Percentiles rank a stretch among this genome's conserved stretches.
Evolutionary conservation across 169 alveolate species (phyloP).

Genomic region (Cryptosporidium sp.): DNA sequence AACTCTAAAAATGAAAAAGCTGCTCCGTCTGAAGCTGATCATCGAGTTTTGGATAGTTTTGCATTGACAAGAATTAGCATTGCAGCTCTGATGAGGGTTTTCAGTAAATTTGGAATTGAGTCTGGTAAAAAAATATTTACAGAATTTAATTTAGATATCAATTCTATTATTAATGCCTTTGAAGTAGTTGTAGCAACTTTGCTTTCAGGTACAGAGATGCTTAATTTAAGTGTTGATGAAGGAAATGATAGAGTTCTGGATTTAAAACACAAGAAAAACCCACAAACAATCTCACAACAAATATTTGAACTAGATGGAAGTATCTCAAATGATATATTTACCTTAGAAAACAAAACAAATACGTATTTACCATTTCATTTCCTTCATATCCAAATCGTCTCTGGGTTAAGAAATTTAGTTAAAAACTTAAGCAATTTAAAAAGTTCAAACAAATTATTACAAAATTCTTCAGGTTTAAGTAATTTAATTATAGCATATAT

Average conservation of each 20-base stretch:
- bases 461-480: constrained; percentile 4
- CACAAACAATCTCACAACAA: not conserved
- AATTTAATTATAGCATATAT: constrained; percentile 16
- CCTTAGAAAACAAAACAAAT: constrained; percentile 14
- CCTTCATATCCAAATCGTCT: constrained; percentile 39
- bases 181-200: constrained; percentile 2
- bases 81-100: constrained; percentile 1
- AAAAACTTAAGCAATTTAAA: not conserved
- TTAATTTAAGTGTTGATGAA: not conserved
- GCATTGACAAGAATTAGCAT: constrained; percentile 24
- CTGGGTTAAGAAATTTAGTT: constrained; percentile 17
- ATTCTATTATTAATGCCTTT: not conserved
- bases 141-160: not conserved
- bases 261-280: not conserved
- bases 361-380: constrained; percentile 23
- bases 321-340: constrained; percentile 29
- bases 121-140: not conserved
- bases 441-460: not conserved
- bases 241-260: not conserved
- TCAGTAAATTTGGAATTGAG: not conserved
- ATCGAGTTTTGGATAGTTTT: constrained; percentile 13
- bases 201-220: constrained; percentile 16
- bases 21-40: not conserved
- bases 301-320: constrained; percentile 50
- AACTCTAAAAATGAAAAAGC: not conserved